phyloP scores from a whole-genome alignment of 257 asterid species.

The Jaltomata sinuosa region DNA sequence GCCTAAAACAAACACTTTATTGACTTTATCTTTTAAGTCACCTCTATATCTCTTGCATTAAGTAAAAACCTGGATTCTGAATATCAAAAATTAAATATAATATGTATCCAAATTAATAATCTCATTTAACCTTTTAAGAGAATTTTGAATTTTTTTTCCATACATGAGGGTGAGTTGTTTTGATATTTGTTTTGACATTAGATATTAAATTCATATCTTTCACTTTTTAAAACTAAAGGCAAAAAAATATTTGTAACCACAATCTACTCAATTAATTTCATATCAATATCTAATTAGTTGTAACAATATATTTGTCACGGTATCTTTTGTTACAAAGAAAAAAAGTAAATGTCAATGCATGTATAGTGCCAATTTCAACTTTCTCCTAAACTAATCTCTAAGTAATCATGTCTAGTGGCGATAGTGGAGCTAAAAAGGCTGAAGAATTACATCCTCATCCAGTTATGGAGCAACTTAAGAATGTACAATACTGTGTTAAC shows the following conservation, averaged over 20 bases:
- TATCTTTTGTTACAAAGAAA: not conserved
- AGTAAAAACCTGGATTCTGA: no score
- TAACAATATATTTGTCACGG: not conserved
- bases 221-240: not conserved
- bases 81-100: no score
- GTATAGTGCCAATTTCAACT: not conserved
- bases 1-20: no score
- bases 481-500: slow-evolving; percentile 60
- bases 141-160: no score
- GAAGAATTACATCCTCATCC: slow-evolving; percentile 40
- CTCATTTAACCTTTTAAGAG: no score
- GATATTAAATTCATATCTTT: not conserved
- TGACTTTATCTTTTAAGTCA: no score
- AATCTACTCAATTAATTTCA: not conserved
- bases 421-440: not conserved
- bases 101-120: no score
- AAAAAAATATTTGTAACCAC: not conserved
- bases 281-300: not conserved
- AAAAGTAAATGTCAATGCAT: not conserved
- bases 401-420: slow-evolving; percentile 16
- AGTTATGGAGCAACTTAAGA: slow-evolving; percentile 52
- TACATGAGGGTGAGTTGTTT: no score
- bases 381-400: not conserved
- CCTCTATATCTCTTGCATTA: no score
- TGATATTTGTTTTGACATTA: not conserved